Base-by-base conservation (phyloP, 371 early-diverging fungal genomes). In the Mucor piriformis region DNA sequence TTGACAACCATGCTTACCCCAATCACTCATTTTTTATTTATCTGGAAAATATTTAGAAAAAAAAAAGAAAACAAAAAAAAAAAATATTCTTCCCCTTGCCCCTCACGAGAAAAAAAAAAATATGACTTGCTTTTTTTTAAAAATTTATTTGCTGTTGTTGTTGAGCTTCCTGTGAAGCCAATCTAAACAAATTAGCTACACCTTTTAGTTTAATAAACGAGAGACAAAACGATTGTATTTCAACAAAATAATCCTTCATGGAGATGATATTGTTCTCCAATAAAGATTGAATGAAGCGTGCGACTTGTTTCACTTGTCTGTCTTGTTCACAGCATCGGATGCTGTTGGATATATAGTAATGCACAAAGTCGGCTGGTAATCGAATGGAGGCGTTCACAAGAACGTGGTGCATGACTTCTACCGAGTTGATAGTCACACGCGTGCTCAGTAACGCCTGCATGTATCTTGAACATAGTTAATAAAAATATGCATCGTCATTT, bases 241-340 rank as follows among this genome's bases (percentile, higher is more conserved):
- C 90, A 37, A 86, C 73, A 32, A 81, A 72, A 52, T 84, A 86
- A 34, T 87, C 86, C n/a, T 70, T 50, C 37, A 86, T 76, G 11
- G 75, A 66, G 20, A 89, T 82, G 4, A 82, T 76, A 0, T 68
- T 54, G 42, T 83, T 83, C 25, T 82, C 76, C 38, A 88, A 57
- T 16, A 89, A 60, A 1, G 88, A 88, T 50, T 88, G 88, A 46
- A 88, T 69, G 50, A 91, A 89, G 12, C 85, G 83, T 27, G 88
- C 83, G 5, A 89, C 83, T 83, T 86, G 70, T 24, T 86, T 83
- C 11, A 89, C 88, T 57, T 86, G 85, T 16, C 84, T 82, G 43
- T 83, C 82, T 38, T 71, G 44, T 15, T 88, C 88, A 61, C 89
- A 89, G 35, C 84, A 84, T 25, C 77, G 79, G 33, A 90, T 87